Base-by-base conservation (phyloP, 306 rosid species). In the Cucurbita pepo region DNA sequence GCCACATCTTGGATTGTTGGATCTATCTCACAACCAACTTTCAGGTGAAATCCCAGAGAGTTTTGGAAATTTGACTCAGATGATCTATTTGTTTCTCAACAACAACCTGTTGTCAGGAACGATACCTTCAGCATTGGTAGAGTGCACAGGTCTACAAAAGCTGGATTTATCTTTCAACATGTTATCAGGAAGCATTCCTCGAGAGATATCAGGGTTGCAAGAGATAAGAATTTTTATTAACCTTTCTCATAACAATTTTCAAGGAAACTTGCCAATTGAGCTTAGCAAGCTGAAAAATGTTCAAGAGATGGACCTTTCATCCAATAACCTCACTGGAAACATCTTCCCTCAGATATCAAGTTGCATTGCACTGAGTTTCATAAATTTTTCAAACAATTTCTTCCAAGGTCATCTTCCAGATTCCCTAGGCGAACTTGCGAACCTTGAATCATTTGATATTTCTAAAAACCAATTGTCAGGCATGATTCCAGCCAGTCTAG, bases 181-280 rank as follows among this genome's bases (percentile, higher is more conserved):
- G 69, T 75, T 89, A 67, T 70, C 84, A 59, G 96, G 92, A 47
- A 76, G 58, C 60, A 83, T 89, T 70, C 89, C 92, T 63, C 63
- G 76, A 37, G 71, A 79, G 53, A 56, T 89, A 61, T 14, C 78
- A 34, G 85, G 90, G 72, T 40, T 87, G 78, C 81, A 75, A 52
- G 90, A 87, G 71, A 83, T 89, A 74, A 87, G 96, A 76, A 82
- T 87, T 77, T 89, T 85, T 76, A 76, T 89, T 8, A 89, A 89
- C 69, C 79, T 89, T 71, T 87, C 96, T 8, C 83, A 87, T 25
- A 89, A 89, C 71, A 82, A 75, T 4, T 90, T 87, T 15, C 83
- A 87, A 81, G 96, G 92, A 56, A 74, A 79, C 37, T 43, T 89
- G 69, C 92, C 96, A 9, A 69, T 82, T 64, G 92, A 85, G 81